Percentiles rank a stretch among this genome's conserved stretches.
phyloP scores from a whole-genome alignment of 495 filamentous ascomycete species.

The Penicillium parvum region DNA sequence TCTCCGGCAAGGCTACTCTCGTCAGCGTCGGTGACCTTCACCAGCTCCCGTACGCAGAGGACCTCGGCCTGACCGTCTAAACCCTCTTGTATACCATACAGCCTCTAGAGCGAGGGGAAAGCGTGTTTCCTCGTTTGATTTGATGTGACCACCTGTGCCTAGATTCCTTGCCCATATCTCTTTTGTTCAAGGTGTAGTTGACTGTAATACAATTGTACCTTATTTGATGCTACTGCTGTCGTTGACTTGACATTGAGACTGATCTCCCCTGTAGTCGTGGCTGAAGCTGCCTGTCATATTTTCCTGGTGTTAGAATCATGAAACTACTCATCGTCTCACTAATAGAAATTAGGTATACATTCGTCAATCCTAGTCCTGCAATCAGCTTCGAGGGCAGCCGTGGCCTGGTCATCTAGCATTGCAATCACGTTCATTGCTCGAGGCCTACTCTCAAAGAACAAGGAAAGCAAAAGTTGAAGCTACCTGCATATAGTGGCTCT shows the following conservation, averaged over 20 bases:
- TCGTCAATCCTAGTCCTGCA: no score
- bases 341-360: no score
- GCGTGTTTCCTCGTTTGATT: slow-evolving; percentile 29
- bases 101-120: slow-evolving; percentile 40
- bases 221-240: slow-evolving; percentile 25
- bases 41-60: slow-evolving; percentile 86
- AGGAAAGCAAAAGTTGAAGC: no score
- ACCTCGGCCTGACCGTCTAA: slow-evolving; percentile 91
- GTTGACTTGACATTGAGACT: background rate
- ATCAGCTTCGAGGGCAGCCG: no score
- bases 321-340: no score
- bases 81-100: slow-evolving; percentile 42
- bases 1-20: slow-evolving; percentile 84
- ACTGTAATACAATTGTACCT: slow-evolving; percentile 50
- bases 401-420: no score
- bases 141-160: slow-evolving; percentile 37
- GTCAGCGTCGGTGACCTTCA: slow-evolving; percentile 75
- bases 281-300: no score
- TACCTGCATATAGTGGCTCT: no score
- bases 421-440: no score
- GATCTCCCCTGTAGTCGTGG: background rate
- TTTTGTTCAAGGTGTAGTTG: slow-evolving; percentile 42
- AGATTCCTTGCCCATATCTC: slow-evolving; percentile 41
- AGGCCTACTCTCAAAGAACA: no score
- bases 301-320: no score